Evolutionary conservation across 1,284 basidiomycete genomes (phyloP).

Genomic region (Ganoderma sinense): DNA sequence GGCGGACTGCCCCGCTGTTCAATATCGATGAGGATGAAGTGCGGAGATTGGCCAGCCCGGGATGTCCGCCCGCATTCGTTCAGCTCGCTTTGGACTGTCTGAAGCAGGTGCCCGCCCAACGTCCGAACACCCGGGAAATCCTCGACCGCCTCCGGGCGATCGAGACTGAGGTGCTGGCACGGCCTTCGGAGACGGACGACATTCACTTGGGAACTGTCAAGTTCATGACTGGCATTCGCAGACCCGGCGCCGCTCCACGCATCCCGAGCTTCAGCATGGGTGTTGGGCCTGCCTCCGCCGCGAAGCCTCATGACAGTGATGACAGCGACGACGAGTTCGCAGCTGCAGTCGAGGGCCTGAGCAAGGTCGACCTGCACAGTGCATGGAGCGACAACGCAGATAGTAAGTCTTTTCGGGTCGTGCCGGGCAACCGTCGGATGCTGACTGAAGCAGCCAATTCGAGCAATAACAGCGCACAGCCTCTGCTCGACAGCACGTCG

Average conservation of each 20-base stretch:
- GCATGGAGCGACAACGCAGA: conserved; percentile 53
- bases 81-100: conserved; percentile 85
- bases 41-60: conserved; percentile 69
- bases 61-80: conserved; percentile 84
- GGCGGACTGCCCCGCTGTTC: conserved; percentile 81
- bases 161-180: conserved; percentile 81
- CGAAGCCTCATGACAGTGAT: conserved; percentile 52
- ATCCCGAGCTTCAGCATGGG: conserved; percentile 89
- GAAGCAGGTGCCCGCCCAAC: conserved; percentile 65
- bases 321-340: conserved; percentile 78
- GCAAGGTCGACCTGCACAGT: conserved; percentile 58
- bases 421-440: neutral
- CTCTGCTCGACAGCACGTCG: conserved; percentile 59
- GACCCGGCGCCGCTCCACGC: conserved; percentile 66
- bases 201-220: conserved; percentile 88
- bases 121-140: conserved; percentile 84
- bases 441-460: conserved; percentile 40
- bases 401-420: conserved; percentile 40
- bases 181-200: conserved; percentile 65
- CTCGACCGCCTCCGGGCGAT: conserved; percentile 79
- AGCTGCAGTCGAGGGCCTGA: conserved; percentile 67
- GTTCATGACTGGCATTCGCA: conserved; percentile 70
- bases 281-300: conserved; percentile 61
- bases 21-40: conserved; percentile 84
- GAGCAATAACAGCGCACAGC: conserved; percentile 55